Base-by-base conservation (phyloP, 2,329 filamentous ascomycete genomes). In the Alternaria sp. region DNA sequence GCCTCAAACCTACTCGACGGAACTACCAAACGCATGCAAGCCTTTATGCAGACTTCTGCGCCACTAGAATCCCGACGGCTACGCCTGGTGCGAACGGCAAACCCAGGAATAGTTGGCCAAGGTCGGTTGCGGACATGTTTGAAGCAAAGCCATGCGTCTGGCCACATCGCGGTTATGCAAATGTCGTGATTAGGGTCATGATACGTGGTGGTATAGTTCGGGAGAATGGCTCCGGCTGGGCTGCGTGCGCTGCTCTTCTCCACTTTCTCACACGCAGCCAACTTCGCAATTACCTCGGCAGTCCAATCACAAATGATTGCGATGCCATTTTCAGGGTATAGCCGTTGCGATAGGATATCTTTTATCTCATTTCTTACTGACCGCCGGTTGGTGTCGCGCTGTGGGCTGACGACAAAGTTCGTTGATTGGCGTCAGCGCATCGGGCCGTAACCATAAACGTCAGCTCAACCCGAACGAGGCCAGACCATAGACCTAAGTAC, bases 361-460 rank as follows among this genome's bases (percentile, higher is more conserved):
- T 36, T 24, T 40, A 37, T 40, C 46, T 37, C 26, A 31, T 49
- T 37, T 48, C 42, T 34, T 26, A 33, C 7, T 31, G 26, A 51
- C n/a, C 41, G 14, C 29, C 50, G 45, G 41, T 48, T 54, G 50
- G 54, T 21, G 55, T 51, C 40, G 46, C 21, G 26, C 26, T 21
- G 50, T 40, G 21, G 37, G 39, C 50, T 33, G 13, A n/a, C 33
- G 37, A 33, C 54, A 56, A 56, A 36, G 54, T 41, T 26, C 46
- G 17, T 37, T 37, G 37, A 26, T 36, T 51, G 58, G 58, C 49
- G 34, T 33, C 28, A 39, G 51, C 42, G 58, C 55, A 48, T 37
- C 57, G 57, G 55, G 54, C 51, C 53, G 55, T 58, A 49, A 51
- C 55, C 40, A 37, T 29, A 37, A 45, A 41, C 39, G 54, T 50